Percentiles rank a stretch among this genome's conserved stretches.
Evolutionary conservation across 2,329 filamentous ascomycete genomes (phyloP).

Genomic region (Clarireedia sp.): DNA sequence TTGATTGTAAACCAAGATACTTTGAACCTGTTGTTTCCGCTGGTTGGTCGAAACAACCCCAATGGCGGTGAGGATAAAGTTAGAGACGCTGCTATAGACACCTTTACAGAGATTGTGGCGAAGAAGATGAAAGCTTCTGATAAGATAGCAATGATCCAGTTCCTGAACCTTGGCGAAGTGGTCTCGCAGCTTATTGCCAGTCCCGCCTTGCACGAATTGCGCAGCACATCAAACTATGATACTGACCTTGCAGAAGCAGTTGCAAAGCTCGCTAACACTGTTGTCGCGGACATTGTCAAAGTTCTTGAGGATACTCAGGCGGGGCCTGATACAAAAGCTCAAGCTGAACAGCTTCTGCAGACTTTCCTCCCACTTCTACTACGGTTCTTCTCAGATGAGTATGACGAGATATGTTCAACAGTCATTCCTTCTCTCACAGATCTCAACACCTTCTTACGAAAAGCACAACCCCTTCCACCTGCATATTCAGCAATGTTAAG

Average conservation of each 20-base stretch:
- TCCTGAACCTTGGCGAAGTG: conserved; percentile 80
- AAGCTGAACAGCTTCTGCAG: conserved; percentile 74
- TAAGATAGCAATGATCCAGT: conserved; percentile 89
- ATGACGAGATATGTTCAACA: conserved; percentile 94
- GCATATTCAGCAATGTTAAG: conserved; percentile 77
- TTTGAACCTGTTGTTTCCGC: conserved; percentile 74
- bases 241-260: conserved; percentile 92
- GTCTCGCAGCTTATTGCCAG: conserved; percentile 79
- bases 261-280: conserved; percentile 89
- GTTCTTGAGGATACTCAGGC: conserved; percentile 64
- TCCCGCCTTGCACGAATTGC: conserved; percentile 68
- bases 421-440: conserved; percentile 92
- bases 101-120: conserved; percentile 88
- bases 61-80: conserved; percentile 64
- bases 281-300: conserved; percentile 77
- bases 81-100: conserved; percentile 84
- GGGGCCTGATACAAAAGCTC: conserved; percentile 56
- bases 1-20: conserved; percentile 86
- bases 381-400: conserved; percentile 95
- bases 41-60: conserved; percentile 67
- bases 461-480: conserved; percentile 62
- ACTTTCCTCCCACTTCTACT: conserved; percentile 80
- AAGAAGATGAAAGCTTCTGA: conserved; percentile 96
- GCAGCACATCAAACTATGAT: conserved; percentile 81
- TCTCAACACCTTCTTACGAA: conserved; percentile 82